These are phyloP conservation scores for Entomortierella chlamydospora DNA, from an alignment of 192 early-diverging fungal genomes.

Conservation along the genomic window DNA sequence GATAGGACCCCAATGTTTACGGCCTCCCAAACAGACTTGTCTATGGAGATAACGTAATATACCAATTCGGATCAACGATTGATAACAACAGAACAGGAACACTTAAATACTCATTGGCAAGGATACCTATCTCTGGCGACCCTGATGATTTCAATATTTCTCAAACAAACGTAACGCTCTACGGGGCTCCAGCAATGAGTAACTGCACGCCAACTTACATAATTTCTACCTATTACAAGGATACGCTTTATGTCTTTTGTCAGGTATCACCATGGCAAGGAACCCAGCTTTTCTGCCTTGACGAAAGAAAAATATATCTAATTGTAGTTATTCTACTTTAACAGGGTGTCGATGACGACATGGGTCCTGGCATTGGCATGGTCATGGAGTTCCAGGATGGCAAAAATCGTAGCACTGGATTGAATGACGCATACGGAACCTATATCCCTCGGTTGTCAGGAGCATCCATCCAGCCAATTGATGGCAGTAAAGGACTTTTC, in stretches of 20 bases:
- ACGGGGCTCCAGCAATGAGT: not conserved
- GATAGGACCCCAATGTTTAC: conserved; percentile 11
- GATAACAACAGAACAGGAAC: conserved; percentile 32
- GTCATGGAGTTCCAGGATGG: conserved; percentile 9
- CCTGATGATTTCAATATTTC: not conserved
- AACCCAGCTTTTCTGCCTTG: no score
- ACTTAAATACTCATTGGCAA: conserved; percentile 10
- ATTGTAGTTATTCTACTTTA: not conserved
- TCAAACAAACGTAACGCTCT: not conserved
- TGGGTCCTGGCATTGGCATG: not conserved
- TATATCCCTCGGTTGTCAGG: conserved; percentile 11
- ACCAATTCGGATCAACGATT: conserved; percentile 21
- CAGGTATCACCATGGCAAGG: no score
- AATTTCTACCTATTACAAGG: conserved; percentile 16
- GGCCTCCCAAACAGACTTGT: conserved; percentile 15
- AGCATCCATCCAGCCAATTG: conserved; percentile 22
- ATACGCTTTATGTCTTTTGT: conserved; percentile 26
- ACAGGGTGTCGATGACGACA: conserved; percentile 7
- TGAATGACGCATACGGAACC: not conserved
- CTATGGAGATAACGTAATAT: conserved; percentile 22
- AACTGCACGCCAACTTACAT: not conserved
- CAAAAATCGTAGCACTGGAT: not conserved
- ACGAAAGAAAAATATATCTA: no score
- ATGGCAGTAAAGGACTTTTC: not conserved
- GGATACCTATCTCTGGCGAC: conserved; percentile 18